Conservation (phyloP, 2,329 filamentous ascomycete genomes). For the Diplodia mutila region DNA sequence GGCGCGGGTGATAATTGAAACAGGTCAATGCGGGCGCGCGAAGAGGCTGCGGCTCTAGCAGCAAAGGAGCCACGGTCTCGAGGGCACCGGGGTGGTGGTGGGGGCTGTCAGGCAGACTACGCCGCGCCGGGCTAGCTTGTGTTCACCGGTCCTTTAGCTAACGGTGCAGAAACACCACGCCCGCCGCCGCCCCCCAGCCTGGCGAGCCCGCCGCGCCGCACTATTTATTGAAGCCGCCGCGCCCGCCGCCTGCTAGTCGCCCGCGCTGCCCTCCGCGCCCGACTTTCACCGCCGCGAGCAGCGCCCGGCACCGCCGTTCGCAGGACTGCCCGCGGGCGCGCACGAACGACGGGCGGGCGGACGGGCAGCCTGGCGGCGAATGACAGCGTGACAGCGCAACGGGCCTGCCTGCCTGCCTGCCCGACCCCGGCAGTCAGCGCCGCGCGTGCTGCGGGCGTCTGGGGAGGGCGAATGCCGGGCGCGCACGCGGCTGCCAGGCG, state of each 20-base stretch:
- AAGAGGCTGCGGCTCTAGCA: slow-evolving; percentile 21
- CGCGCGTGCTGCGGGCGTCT: not conserved
- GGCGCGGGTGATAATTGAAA: slow-evolving; percentile 19
- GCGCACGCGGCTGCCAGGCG: not conserved
- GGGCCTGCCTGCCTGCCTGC: not conserved
- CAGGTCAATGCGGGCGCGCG: slow-evolving; percentile 18
- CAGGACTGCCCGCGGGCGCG: not conserved
- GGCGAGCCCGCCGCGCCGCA: not conserved
- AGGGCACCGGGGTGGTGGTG: not conserved
- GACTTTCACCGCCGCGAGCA: slow-evolving; percentile 7
- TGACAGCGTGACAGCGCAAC: not conserved
- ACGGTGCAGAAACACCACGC: not conserved
- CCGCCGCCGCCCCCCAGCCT: not conserved
- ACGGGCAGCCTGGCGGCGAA: not conserved
- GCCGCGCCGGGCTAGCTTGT: not conserved
- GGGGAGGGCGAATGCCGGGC: not conserved
- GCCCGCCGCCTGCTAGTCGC: not conserved
- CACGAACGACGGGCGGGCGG: not conserved
- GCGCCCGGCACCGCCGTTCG: not conserved
- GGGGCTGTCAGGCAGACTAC: not conserved
- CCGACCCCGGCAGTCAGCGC: not conserved
- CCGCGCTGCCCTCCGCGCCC: not conserved
- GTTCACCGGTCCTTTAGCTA: slow-evolving; percentile 9
- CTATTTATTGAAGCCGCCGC: not conserved
- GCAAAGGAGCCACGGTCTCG: slow-evolving; percentile 2